phyloP scores from a whole-genome alignment of 1,284 basidiomycete genomes.

The Ustilago esculenta region DNA sequence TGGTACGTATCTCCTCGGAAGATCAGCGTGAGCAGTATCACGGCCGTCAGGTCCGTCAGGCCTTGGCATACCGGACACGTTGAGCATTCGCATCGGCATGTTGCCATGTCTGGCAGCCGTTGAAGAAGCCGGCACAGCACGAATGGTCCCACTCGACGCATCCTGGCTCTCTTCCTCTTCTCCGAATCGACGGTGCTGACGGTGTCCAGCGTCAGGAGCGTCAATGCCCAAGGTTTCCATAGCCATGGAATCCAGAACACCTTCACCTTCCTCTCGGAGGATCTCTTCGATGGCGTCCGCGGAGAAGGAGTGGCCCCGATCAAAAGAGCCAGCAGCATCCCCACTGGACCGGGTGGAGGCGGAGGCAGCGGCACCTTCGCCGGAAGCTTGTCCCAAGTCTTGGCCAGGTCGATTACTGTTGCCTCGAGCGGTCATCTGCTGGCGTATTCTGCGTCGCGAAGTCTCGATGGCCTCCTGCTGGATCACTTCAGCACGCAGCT shows the following conservation, averaged over 20 bases:
- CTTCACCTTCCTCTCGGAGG: conserved; percentile 84
- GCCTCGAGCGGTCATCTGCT: conserved; percentile 29
- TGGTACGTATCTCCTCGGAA: conserved; percentile 15
- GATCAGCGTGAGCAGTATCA: conserved; percentile 1
- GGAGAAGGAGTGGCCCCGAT: conserved; percentile 5
- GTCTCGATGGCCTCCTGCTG: conserved; percentile 88
- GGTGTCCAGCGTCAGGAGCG: conserved; percentile 13
- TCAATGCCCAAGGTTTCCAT: conserved; percentile 15
- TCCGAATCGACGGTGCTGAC: conserved; percentile 37
- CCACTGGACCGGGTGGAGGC: background rate
- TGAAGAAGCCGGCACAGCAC: conserved; percentile 14
- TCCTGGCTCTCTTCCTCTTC: conserved; percentile 40
- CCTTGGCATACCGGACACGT: conserved; percentile 14
- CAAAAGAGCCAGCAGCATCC: conserved; percentile 7
- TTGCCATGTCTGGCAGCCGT: background rate
- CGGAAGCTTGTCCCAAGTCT: conserved; percentile 7
- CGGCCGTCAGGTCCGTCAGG: conserved; percentile 1
- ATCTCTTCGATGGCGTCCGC: conserved; percentile 73
- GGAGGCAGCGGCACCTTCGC: conserved; percentile 2
- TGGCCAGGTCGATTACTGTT: conserved; percentile 7
- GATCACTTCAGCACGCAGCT: conserved; percentile 94
- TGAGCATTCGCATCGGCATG: conserved; percentile 27
- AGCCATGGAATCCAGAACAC: conserved; percentile 80
- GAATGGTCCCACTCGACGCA: conserved; percentile 26
- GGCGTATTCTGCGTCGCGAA: conserved; percentile 69